phyloP scores from a whole-genome alignment of 2,329 filamentous ascomycete species.

The Aspergillus udagawae region DNA sequence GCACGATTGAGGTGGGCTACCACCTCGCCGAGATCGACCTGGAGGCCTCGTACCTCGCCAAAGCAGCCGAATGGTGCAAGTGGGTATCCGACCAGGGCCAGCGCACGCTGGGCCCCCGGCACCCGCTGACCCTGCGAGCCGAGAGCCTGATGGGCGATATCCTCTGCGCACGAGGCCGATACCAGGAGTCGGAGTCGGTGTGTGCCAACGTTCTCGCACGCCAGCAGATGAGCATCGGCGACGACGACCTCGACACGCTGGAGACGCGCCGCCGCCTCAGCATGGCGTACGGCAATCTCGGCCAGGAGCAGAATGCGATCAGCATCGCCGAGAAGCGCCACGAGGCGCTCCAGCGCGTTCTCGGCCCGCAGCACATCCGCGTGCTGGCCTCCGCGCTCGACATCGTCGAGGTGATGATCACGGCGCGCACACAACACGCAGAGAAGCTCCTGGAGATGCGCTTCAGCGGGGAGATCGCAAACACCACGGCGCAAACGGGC shows the following conservation, averaged over 20 bases:
- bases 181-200: constrained; percentile 26
- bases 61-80: constrained; percentile 27
- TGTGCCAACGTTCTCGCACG: constrained; percentile 29
- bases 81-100: constrained; percentile 27
- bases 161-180: constrained; percentile 20
- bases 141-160: constrained; percentile 29
- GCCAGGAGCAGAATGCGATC: background rate
- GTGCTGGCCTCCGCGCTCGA: constrained; percentile 20
- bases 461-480: constrained; percentile 13
- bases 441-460: constrained; percentile 2
- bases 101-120: constrained; percentile 23
- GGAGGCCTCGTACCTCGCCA: constrained; percentile 18
- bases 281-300: constrained; percentile 18
- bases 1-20: constrained; percentile 24
- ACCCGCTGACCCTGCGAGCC: constrained; percentile 25
- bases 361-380: constrained; percentile 26
- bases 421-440: constrained; percentile 12
- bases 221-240: constrained; percentile 30
- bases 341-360: constrained; percentile 20
- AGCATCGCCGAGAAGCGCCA: constrained; percentile 10
- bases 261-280: constrained; percentile 26
- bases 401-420: constrained; percentile 20
- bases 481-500: constrained; percentile 13
- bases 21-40: constrained; percentile 27
- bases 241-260: constrained; percentile 28